These are phyloP conservation scores for Perkinsus chesapeaki DNA, from an alignment of 169 alveolate species.

Conservation along the genomic window DNA sequence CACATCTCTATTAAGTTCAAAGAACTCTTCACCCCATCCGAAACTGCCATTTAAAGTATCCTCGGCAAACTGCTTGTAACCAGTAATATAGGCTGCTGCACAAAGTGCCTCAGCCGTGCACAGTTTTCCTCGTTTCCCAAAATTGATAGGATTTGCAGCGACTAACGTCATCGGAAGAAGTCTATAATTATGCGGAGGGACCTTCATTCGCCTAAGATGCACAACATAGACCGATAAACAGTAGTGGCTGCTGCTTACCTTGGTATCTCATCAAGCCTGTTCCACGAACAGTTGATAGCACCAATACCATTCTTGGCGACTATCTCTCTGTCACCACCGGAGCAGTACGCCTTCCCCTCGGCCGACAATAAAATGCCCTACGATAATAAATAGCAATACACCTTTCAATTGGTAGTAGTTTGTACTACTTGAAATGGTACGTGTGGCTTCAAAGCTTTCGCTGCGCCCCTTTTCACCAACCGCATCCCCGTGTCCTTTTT, in stretches of 20 bases:
- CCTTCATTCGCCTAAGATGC: neutral
- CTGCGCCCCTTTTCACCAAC: neutral
- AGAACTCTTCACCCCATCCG: neutral
- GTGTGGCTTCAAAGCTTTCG: neutral
- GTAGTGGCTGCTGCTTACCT: neutral
- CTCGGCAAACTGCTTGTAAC: neutral
- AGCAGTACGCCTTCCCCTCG: neutral
- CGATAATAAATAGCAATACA: neutral
- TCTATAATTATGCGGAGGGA: neutral
- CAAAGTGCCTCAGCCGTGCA: conserved; percentile 6
- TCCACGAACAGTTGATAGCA: conserved; percentile 2
- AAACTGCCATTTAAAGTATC: neutral
- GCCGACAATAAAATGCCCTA: neutral
- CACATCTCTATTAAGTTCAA: neutral
- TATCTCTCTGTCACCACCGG: neutral
- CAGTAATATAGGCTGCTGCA: neutral
- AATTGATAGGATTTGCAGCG: neutral
- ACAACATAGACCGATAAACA: neutral
- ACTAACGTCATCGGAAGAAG: neutral
- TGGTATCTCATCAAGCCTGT: neutral
- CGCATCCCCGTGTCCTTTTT: conserved; percentile 3
- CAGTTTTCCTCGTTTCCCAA: neutral
- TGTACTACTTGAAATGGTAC: neutral
- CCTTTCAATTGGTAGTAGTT: neutral
- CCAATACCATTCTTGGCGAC: neutral